Evolutionary conservation across 495 filamentous ascomycete genomes (phyloP).

Genomic region (Talaromyces adpressus): DNA sequence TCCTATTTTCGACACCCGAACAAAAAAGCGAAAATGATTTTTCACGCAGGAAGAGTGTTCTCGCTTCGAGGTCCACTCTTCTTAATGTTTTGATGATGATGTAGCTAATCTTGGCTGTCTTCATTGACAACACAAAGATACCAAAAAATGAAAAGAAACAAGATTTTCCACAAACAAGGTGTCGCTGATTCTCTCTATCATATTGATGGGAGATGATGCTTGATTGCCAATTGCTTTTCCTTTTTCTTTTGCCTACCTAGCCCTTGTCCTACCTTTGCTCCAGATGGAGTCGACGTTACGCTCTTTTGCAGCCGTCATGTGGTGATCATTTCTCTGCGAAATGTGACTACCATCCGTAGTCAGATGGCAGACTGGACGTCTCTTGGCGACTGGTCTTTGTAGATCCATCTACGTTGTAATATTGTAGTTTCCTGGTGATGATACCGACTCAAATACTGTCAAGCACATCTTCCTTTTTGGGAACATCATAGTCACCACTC

Average conservation of each 20-base stretch:
- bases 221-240: conserved; percentile 66
- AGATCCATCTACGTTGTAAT: neutral
- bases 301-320: conserved; percentile 12
- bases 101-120: conserved; percentile 26
- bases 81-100: conserved; percentile 14
- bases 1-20: neutral
- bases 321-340: neutral
- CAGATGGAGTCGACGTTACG: conserved; percentile 13
- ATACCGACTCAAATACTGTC: conserved; percentile 23
- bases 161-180: conserved; percentile 64
- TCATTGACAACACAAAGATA: conserved; percentile 22
- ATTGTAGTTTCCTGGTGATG: neutral
- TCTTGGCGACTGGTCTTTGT: neutral
- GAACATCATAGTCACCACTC: neutral
- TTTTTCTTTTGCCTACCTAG: conserved; percentile 1
- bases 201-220: conserved; percentile 59
- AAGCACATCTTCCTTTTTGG: conserved; percentile 26
- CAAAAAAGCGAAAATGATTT: neutral
- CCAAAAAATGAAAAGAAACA: conserved; percentile 42
- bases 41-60: neutral
- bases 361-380: neutral
- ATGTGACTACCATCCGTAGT: neutral
- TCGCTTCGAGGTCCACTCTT: neutral
- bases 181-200: conserved; percentile 69
- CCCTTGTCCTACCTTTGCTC: neutral